Evolutionary conservation across 2,329 filamentous ascomycete species (phyloP), one percentile per base, ranked within the genome.

Genomic region (Aspergillus spinulosporus): DNA sequence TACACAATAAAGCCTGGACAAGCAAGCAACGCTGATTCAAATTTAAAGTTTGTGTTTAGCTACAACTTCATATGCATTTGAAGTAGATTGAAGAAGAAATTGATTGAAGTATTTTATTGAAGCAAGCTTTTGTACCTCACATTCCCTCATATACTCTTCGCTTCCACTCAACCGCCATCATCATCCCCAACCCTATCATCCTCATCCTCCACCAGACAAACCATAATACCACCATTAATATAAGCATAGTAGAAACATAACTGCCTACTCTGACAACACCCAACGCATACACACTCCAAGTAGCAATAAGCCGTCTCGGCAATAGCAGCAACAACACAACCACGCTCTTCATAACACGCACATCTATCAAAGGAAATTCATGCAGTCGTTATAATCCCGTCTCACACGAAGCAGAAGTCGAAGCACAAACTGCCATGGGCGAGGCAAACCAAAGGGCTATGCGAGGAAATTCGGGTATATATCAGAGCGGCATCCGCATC

Each of bases 401-500:
- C 56, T 55, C 60, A 61, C 55, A 44, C 62, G 63, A 59, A 54
- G 46, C 53, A 53, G 59, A 62, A 54, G 59, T 56, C 49, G 59
- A 52, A 44, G 57, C 57, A 50, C 50, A 60, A 58, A 14, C 29
- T 36, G 7, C 56, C 59, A 53, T 54, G 56, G 60, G 51, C 45
- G 58, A 62, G 56, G 52, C 57, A 63, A 65, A 64, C 53, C 61
- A 61, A 59, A 56, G 58, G 54, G 64, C 53, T 60, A 66, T 64
- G 62, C 61, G 59, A 63, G 56, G 56, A 61, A 64, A 64, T 42
- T 56, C 55, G 58, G 63, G 63, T 66, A 66, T 66, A 66, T 66
- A 66, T 62, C 61, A 62, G 61, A 58, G 59, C 59, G 57, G 58
- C 49, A 56, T 52, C 54, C 56, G 58, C 49, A 56, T 52, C 54